Percentiles rank a stretch among this genome's conserved stretches.
These are phyloP conservation scores for Mortierella polycephala DNA, from an alignment of 371 early-diverging fungal genomes.

Conservation along the genomic window DNA sequence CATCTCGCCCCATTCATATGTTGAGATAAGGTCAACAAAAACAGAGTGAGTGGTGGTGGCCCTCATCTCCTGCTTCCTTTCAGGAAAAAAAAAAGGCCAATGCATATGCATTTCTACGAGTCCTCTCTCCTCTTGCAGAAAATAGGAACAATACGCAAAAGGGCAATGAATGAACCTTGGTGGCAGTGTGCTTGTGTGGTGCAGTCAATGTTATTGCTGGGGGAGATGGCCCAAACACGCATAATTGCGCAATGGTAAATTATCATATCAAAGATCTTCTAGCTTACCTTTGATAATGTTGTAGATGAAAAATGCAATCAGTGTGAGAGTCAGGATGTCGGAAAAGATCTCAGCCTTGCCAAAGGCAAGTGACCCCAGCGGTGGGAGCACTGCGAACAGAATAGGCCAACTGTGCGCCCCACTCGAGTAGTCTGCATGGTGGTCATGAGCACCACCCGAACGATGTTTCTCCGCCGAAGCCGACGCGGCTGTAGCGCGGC, in stretches of 20 bases:
- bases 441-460: constrained; percentile 21
- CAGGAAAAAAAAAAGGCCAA: not conserved
- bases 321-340: constrained; percentile 68
- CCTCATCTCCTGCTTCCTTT: not conserved
- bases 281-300: constrained; percentile 75
- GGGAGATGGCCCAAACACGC: too few relatives aligned
- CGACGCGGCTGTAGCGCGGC: constrained; percentile 7
- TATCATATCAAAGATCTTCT: too few relatives aligned
- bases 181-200: too few relatives aligned
- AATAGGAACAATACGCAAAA: not conserved
- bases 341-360: constrained; percentile 76
- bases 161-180: too few relatives aligned
- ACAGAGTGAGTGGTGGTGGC: not conserved
- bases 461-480: constrained; percentile 10
- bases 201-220: too few relatives aligned
- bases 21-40: constrained; percentile 2
- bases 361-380: constrained; percentile 70
- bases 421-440: constrained; percentile 29
- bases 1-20: constrained; percentile 1
- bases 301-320: constrained; percentile 74
- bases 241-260: too few relatives aligned
- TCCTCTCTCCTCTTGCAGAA: not conserved
- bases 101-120: constrained; percentile 3
- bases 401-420: constrained; percentile 68
- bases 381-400: constrained; percentile 69